Evolutionary conservation across 495 filamentous ascomycete species (phyloP).

Genomic region (Hypoxylon intermedium): DNA sequence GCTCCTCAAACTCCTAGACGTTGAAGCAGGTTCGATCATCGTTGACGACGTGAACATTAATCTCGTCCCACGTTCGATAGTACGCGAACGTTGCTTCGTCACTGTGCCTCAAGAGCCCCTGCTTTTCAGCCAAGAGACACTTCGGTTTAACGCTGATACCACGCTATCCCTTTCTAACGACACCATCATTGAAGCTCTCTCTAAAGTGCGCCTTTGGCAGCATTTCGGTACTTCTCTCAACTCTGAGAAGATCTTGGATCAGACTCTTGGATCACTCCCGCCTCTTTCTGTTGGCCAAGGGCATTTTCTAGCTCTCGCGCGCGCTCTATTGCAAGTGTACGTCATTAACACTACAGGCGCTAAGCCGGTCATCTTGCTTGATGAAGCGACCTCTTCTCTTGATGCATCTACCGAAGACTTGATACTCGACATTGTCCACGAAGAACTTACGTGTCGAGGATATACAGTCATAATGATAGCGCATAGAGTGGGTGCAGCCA

Average conservation of each 20-base stretch:
- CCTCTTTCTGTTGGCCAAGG: constrained; percentile 9
- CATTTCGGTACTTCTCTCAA: constrained; percentile 20
- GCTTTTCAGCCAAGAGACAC: constrained; percentile 49
- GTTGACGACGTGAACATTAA: constrained; percentile 55
- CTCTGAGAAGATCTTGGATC: neutral
- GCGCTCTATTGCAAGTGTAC: constrained; percentile 46
- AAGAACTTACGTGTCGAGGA: constrained; percentile 57
- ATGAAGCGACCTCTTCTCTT: constrained; percentile 82
- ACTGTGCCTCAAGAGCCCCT: constrained; percentile 56
- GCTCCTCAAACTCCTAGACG: constrained; percentile 45
- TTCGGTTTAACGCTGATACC: constrained; percentile 57
- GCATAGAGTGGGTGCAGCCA: constrained; percentile 64
- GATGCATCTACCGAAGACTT: constrained; percentile 79
- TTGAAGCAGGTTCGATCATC: constrained; percentile 44
- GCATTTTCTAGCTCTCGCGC: constrained; percentile 15
- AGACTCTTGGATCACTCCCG: neutral
- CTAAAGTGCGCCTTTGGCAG: constrained; percentile 21
- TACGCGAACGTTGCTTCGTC: constrained; percentile 29
- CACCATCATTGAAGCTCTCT: constrained; percentile 45
- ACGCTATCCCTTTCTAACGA: constrained; percentile 36
- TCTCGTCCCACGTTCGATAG: constrained; percentile 40
- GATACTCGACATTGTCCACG: constrained; percentile 68
- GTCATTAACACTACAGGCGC: constrained; percentile 65
- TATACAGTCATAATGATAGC: constrained; percentile 67
- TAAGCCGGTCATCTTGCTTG: constrained; percentile 37